These are phyloP conservation scores for Rhodomyrtus tomentosa DNA, from an alignment of 345 rosid species.

Conservation along the genomic window DNA sequence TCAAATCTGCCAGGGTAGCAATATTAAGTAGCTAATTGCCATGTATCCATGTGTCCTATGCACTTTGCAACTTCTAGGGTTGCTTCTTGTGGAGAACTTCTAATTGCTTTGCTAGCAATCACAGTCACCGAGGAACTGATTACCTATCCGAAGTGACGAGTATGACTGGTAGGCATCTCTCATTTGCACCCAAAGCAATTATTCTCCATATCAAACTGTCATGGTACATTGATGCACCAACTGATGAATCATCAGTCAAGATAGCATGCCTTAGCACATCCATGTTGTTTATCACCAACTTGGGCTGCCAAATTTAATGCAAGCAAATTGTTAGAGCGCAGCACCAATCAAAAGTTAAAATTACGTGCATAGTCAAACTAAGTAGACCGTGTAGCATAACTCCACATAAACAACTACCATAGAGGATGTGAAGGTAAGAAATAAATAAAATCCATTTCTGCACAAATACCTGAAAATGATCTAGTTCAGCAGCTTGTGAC, in stretches of 20 bases:
- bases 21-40: background rate
- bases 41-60: background rate
- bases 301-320: slow-evolving; percentile 58
- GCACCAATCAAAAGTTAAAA: background rate
- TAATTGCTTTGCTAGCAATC: background rate
- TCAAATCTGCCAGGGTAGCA: background rate
- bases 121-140: background rate
- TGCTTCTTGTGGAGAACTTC: background rate
- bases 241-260: slow-evolving; percentile 44
- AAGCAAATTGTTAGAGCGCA: background rate
- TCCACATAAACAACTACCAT: background rate
- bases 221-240: slow-evolving; percentile 69
- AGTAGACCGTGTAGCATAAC: background rate
- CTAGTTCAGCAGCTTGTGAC: slow-evolving; percentile 86
- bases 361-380: background rate
- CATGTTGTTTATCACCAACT: slow-evolving; percentile 89
- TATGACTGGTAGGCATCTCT: slow-evolving; percentile 69
- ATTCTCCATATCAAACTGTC: slow-evolving; percentile 91
- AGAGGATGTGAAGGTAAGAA: background rate
- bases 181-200: slow-evolving; percentile 75
- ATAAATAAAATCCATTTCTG: background rate
- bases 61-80: background rate
- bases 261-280: slow-evolving; percentile 72
- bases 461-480: slow-evolving; percentile 64
- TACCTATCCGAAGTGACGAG: slow-evolving; percentile 84